Base-by-base conservation (phyloP, 2,329 filamentous ascomycete species). In the Fusarium sp. region DNA sequence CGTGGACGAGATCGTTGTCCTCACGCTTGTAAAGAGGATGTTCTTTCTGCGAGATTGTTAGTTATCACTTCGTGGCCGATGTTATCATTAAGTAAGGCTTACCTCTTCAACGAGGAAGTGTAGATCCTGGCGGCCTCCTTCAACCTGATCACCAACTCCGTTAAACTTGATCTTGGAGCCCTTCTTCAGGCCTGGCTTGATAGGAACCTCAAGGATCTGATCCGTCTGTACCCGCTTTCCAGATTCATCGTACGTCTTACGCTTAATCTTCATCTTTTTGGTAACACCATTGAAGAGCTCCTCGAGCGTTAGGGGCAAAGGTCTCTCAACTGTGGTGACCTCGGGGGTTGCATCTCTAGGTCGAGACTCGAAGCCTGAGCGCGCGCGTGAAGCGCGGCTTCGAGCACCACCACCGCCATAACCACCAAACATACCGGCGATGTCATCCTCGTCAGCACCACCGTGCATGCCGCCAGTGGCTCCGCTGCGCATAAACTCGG, bases 101-200 rank as follows among this genome's bases (percentile, higher is more conserved):
- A 94, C 93, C 90, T 97, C 95, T 79, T 94, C 91, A 21, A 99
- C 88, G 59, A 99, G 91, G 74, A 99, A 97, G 78, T 97, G 94
- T 51, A 99, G 80, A 79, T 99, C 96, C 78, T 99, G 96, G 60
- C 94, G 92, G 15, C 95, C 95, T 40, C 96, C 96, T 76, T 98
- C 96, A 64, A 97, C 94, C 78, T 98, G 94, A 79, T 99, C 96
- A 12, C 96, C 96, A n/a, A 99, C 94, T 40, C 95, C 94, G 75
- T 92, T 92, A 77, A 97, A 99, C 81, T 97, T 97, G 80, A 99
- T 97, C 85, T 98, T 99, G 75, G 93, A 97, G 28, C 96, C 96
- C 73, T 96, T 94, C 82, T 98, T 97, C 79, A 98, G 82, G 60
- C 96, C 96, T 7, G 93, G 90, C 82, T 97, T 98, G 81, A 99